A percentile compares a stretch with the other conserved stretches of the same genome.
Conservation (phyloP, 257 asterid species). For the Solanum sejunctum region DNA sequence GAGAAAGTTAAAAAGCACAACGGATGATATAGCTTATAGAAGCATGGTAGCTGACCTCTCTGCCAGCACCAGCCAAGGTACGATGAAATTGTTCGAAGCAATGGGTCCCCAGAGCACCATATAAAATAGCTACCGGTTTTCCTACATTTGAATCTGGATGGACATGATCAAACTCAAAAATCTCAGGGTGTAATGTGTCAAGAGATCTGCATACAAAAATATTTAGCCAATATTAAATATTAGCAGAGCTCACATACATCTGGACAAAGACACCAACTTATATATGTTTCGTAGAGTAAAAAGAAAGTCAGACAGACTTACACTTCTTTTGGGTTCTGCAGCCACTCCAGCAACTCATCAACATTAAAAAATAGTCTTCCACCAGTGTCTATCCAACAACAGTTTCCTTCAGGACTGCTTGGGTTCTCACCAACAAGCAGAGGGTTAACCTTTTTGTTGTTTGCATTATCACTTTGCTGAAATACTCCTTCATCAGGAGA, state of each 20-base stretch:
- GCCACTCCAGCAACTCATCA: slow-evolving; percentile 58
- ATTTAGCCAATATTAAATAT: neutral
- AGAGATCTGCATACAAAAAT: slow-evolving; percentile 35
- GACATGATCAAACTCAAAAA: slow-evolving; percentile 89
- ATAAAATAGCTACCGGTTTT: slow-evolving; percentile 54
- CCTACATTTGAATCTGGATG: slow-evolving; percentile 75
- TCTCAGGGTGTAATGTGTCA: slow-evolving; percentile 73
- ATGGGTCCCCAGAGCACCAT: slow-evolving; percentile 87
- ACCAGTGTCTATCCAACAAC: slow-evolving; percentile 98
- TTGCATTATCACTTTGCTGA: slow-evolving; percentile 28
- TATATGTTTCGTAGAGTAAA: neutral
- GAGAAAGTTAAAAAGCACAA: neutral
- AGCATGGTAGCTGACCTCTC: slow-evolving; percentile 33
- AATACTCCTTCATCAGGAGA: slow-evolving; percentile 25
- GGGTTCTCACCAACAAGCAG: slow-evolving; percentile 32
- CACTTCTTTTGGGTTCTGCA: slow-evolving; percentile 41
- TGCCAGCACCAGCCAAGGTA: slow-evolving; percentile 59
- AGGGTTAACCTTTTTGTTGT: slow-evolving; percentile 28
- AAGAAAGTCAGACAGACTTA: slow-evolving; percentile 37
- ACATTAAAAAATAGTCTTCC: slow-evolving; percentile 60
- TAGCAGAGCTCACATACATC: neutral
- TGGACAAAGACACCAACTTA: neutral
- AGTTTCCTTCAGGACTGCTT: slow-evolving; percentile 42
- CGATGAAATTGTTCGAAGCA: slow-evolving; percentile 82
- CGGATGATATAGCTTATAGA: neutral